Base-by-base conservation (phyloP, 192 early-diverging fungal species). In the Funneliformis mosseae region DNA sequence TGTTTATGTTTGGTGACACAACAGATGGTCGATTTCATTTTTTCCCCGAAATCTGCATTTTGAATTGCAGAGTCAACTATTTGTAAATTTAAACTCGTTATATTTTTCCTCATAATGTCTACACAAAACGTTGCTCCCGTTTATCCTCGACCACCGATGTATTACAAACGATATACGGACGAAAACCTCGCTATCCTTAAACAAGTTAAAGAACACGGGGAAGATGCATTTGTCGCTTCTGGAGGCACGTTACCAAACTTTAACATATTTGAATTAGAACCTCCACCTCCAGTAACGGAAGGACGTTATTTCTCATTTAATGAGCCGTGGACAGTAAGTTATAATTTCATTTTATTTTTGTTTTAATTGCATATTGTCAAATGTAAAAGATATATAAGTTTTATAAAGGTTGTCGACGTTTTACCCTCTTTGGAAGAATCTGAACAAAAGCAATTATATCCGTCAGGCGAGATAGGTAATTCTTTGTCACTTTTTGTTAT, bases 91-190 rank as follows among this genome's bases (percentile, higher is more conserved):
- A 55, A 21, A 21, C 50, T 55, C 21, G 6, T 21, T 6, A 55
- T 16, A 21, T 21, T 45, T 45, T 21, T 5, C 4, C 16, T 33
- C 3, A 33, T 3, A 25, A 69, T 69, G 67, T 21, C 67, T 69
- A 39, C 67, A 2, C 67, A 69, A 69, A 69, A 69, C 18, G 38
- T 69, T 69, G 23, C 81, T 59, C 82, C 89, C 28, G 88, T 89
- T 8, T 92, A 88, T 78, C 93, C 93, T 12, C 88, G 87, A 7
- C 93, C 93, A 70, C 92, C 93, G 0, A 85, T 86, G 72, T 93
- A 89, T 86, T 94, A 85, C 75, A 84, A 81, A 66, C 85, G 89
- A 28, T 94, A 93, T 77, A 91, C 92, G 2, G 81, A 88, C 33
- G 88, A 84, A 1, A 94, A 94, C 81, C 18, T 94, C 12, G 81